Evolutionary conservation across 768 basidiomycete species (phyloP), one percentile per base, ranked within the genome.

Genomic region (Suillus plorans): DNA sequence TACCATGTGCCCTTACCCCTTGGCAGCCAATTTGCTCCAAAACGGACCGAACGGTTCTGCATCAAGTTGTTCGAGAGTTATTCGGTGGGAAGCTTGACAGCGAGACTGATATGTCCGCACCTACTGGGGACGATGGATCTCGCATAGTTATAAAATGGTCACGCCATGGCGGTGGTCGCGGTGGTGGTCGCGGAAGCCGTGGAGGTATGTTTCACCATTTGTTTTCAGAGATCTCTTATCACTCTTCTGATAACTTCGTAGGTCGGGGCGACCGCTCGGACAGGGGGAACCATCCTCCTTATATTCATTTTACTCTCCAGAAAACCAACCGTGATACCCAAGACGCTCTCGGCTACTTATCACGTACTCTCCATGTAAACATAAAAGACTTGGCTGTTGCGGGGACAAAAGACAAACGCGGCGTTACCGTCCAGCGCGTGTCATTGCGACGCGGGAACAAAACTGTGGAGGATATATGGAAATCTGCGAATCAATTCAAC

Each of bases 311-410:
- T 76, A 97, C 94, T 1, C 79, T 99, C 41, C 95, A 97, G 73
- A 99, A 99, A 78, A 93, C 95, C 25, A 99, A 99, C 73, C 89
- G 97, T 52, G 97, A 99, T 72, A 97, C 95, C 4, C 95, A 97
- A 72, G 97, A 99, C 72, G 94, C 94, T 2, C 85, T 99, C 25
- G 82, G 86, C 1, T 83, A 96, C 70, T 79, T 99, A 39, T 82
- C 92, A 20, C 88, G 95, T 16, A 82, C 84, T 37, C 80, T 98
- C n/a, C 89, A 90, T 66, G 87, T 89, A 64, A 86, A 81, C 28
- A 75, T 87, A 59, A 95, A 91, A 76, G 94, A 97, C 71, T 81
- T 99, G 9, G 87, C 89, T 28, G 91, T 95, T 31, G 94, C 95
- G 4, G 97, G 97, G 0, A 99, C 97, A 9, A 99, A 99, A 74